A percentile compares a stretch with the other conserved stretches of the same genome.
phyloP scores from a whole-genome alignment of 441 rosid genomes.

The Bocquillonia castaneifolia region DNA sequence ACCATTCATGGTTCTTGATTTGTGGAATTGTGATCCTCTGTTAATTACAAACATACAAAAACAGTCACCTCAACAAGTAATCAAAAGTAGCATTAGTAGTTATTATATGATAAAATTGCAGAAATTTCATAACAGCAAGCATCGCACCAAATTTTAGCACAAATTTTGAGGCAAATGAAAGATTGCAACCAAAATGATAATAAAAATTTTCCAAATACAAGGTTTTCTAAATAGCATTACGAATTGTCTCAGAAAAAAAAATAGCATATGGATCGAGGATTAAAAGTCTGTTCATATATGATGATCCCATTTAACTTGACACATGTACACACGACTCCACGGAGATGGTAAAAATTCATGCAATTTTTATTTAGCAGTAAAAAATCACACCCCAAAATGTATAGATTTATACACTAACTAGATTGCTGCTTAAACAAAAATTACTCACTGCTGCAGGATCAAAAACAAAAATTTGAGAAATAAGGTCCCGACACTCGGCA shows the following conservation, averaged over 20 bases:
- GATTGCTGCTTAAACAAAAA: neutral
- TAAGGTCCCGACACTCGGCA: slow-evolving; percentile 75
- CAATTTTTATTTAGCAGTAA: neutral
- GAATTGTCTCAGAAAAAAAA: no score
- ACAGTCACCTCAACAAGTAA: neutral
- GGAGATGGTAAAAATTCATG: neutral
- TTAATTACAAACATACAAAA: slow-evolving; percentile 17
- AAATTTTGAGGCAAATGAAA: neutral
- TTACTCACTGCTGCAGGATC: slow-evolving; percentile 60
- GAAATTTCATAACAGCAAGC: neutral
- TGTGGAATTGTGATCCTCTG: slow-evolving; percentile 87
- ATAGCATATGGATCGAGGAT: neutral
- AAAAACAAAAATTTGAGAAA: slow-evolving; percentile 80
- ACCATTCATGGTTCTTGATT: slow-evolving; percentile 86
- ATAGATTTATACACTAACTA: neutral
- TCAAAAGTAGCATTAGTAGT: no score
- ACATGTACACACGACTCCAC: neutral
- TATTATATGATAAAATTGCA: no score
- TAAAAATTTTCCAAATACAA: neutral
- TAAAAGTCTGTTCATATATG: neutral
- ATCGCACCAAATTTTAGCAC: neutral
- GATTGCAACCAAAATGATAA: neutral
- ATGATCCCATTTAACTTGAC: neutral
- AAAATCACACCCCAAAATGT: neutral
- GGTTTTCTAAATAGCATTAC: no score